Evolutionary conservation across 2,329 filamentous ascomycete genomes (phyloP), one percentile per base, ranked within the genome.

Genomic region (Erysiphe pisi): DNA sequence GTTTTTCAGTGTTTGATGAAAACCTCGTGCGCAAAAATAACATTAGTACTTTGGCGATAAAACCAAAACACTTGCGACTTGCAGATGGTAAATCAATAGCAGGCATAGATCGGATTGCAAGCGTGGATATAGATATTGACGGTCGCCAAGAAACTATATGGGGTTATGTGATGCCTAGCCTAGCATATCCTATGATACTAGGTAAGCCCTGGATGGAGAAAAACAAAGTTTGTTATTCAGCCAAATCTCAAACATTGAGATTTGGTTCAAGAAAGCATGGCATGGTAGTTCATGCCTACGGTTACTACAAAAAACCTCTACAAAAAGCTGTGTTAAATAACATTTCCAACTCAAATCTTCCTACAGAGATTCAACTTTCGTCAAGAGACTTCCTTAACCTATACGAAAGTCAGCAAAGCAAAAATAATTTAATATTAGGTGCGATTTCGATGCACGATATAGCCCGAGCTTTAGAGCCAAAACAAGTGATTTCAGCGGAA

Each of bases 1-100:
- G 65, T 71, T 45, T 71, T 16, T 43, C 65, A 40, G 18, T 71
- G 28, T 22, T 71, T 36, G 65, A 71, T 43, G 65, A 71, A 71
- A 45, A 18, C 65, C 65, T 43, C 36, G 65, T 71, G 31, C 65
- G 65, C 65, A 71, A 20, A 25, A 45, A 71, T 18, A 71, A 71
- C 7, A 40, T 71, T 71, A 18, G n/a, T 22, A 20, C 40, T 36
- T n/a, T 40, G 16, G 22, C n/a, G 16, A 45, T 31, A 58, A 58
- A n/a, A 22, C n/a, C 65, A 22, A 31, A n/a, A 45, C n/a, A 12
- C 31, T 71, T 71, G 36, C 36, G 25, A n/a, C 40, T 71, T 40
- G 65, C 65, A 40, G 31, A 71, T 31, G 65, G n/a, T 36, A 36
- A 36, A 36, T 36, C 31, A 36, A 6, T 36, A 36, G 31, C 31